phyloP scores from a whole-genome alignment of 2,329 filamentous ascomycete genomes.

The Nannizziopsis arthrosporioides region DNA sequence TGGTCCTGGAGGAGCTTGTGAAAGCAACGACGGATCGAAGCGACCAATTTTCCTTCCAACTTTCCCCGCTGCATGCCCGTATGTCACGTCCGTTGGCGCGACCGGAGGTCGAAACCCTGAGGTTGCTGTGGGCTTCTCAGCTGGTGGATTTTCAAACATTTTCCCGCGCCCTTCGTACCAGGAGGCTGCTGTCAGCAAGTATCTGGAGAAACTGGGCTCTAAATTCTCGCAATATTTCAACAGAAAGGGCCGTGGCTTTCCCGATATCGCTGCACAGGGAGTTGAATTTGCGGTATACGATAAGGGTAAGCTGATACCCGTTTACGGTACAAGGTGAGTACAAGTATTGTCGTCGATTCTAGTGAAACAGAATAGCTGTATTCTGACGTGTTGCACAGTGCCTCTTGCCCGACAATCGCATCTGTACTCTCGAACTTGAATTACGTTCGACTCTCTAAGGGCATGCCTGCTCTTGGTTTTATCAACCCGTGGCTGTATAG shows the following conservation, averaged over 20 bases:
- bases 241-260: conserved; percentile 46
- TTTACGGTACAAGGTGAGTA: conserved; percentile 36
- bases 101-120: conserved; percentile 43
- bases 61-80: conserved; percentile 50
- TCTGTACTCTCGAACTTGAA: conserved; percentile 55
- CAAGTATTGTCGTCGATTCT: background rate
- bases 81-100: conserved; percentile 51
- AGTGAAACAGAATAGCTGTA: background rate
- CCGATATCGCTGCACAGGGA: conserved; percentile 51
- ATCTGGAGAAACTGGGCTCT: conserved; percentile 32
- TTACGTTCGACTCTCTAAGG: conserved; percentile 46
- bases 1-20: conserved; percentile 46
- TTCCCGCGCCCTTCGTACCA: conserved; percentile 42
- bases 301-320: conserved; percentile 25
- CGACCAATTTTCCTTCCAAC: conserved; percentile 42
- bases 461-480: conserved; percentile 45
- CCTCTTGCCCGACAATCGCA: conserved; percentile 52
- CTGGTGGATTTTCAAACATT: conserved; percentile 38
- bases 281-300: conserved; percentile 32
- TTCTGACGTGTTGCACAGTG: conserved; percentile 23
- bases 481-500: conserved; percentile 52
- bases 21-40: conserved; percentile 45
- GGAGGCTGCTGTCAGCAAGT: conserved; percentile 33
- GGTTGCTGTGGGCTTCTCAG: conserved; percentile 39
- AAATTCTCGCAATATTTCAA: conserved; percentile 39